Evolutionary conservation across 2,329 filamentous ascomycete species (phyloP).

Genomic region (Microcera coccophila): DNA sequence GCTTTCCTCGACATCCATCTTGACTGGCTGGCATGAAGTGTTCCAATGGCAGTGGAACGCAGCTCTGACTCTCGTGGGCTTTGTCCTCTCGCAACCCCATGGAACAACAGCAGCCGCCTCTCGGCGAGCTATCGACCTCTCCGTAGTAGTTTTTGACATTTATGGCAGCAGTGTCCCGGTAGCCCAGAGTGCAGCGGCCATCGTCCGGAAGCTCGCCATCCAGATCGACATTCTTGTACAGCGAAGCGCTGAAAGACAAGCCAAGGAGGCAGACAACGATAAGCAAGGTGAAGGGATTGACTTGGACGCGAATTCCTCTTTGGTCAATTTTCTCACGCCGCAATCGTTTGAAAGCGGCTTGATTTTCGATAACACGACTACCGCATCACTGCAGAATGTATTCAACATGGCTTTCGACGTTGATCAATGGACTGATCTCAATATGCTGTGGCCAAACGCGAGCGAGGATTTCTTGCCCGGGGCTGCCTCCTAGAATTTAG

Average conservation of each 20-base stretch:
- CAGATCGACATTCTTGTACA: background rate
- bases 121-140: slow-evolving; percentile 31
- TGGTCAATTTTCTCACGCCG: background rate
- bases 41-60: slow-evolving; percentile 28
- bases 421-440: slow-evolving; percentile 2
- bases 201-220: slow-evolving; percentile 7
- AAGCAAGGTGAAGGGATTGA: background rate
- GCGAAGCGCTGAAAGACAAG: background rate
- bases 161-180: slow-evolving; percentile 39
- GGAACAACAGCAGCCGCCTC: slow-evolving; percentile 18
- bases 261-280: too few relatives aligned
- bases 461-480: background rate
- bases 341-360: background rate
- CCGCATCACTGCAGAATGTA: slow-evolving; percentile 1
- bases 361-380: background rate
- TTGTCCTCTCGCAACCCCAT: slow-evolving; percentile 30
- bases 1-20: slow-evolving; percentile 18
- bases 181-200: slow-evolving; percentile 33
- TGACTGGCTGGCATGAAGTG: slow-evolving; percentile 27
- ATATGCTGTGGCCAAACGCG: background rate
- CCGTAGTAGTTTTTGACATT: slow-evolving; percentile 35
- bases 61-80: slow-evolving; percentile 33
- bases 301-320: background rate
- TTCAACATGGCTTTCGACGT: slow-evolving; percentile 2
- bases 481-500: too few relatives aligned